These are phyloP conservation scores for Euphorbia pulcherrima DNA, from an alignment of 345 rosid genomes.

Conservation along the genomic window DNA sequence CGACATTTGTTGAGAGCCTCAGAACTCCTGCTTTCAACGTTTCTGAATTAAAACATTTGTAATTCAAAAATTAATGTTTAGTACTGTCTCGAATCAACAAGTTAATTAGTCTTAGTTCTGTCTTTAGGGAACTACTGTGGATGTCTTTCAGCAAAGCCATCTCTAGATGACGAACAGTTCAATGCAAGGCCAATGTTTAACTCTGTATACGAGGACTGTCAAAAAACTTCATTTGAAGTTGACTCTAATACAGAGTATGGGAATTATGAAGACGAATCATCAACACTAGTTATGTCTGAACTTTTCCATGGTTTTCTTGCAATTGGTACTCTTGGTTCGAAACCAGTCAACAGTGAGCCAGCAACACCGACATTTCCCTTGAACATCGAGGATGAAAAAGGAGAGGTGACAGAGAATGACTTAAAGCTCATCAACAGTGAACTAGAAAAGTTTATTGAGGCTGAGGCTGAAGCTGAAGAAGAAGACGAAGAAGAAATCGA, in stretches of 20 bases:
- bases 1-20: neutral
- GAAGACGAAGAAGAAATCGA: constrained; percentile 56
- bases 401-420: constrained; percentile 58
- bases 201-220: constrained; percentile 38
- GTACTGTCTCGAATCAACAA: no score
- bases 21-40: neutral
- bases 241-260: constrained; percentile 26
- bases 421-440: constrained; percentile 56
- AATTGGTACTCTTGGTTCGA: constrained; percentile 84
- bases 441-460: constrained; percentile 72
- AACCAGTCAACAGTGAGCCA: constrained; percentile 44
- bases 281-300: constrained; percentile 38
- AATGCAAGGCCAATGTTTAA: constrained; percentile 37
- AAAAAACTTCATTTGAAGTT: constrained; percentile 33
- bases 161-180: constrained; percentile 40
- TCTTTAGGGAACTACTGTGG: constrained; percentile 58
- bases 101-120: constrained; percentile 18
- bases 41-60: neutral
- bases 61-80: no score
- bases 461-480: constrained; percentile 75
- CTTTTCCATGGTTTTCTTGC: constrained; percentile 76
- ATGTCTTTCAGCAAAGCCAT: constrained; percentile 49
- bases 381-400: constrained; percentile 36
- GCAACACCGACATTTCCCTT: constrained; percentile 67
- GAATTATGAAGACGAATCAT: constrained; percentile 34